Percentiles rank a stretch among this genome's conserved stretches.
These are phyloP conservation scores for Fusarium cicatricum DNA, from an alignment of 2,329 filamentous ascomycete species.

Conservation along the genomic window DNA sequence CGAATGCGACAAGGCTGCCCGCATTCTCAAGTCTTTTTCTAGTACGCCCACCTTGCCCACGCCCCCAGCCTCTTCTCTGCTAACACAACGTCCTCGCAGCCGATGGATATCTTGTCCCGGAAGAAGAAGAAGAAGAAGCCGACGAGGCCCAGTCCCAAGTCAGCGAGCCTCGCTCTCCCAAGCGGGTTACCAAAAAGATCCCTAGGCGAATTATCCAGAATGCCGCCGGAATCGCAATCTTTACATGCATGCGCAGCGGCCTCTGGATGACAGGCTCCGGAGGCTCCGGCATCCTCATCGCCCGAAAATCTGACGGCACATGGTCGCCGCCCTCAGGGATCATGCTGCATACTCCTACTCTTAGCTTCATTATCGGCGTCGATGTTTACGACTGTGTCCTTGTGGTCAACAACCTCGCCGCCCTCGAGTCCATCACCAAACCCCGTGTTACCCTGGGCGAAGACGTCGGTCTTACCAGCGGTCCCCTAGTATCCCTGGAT, in stretches of 20 bases:
- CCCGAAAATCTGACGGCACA: constrained; percentile 81
- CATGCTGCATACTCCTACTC: constrained; percentile 85
- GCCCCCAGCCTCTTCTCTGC: constrained; percentile 15
- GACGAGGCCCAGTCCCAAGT: constrained; percentile 42
- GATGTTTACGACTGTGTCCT: constrained; percentile 97
- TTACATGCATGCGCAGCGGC: constrained; percentile 94
- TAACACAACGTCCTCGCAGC: constrained; percentile 47
- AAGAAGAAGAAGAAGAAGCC: constrained; percentile 49
- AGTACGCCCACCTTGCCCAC: constrained; percentile 56
- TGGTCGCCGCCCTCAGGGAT: constrained; percentile 95
- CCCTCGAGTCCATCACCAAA: constrained; percentile 84
- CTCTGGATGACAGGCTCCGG: constrained; percentile 92
- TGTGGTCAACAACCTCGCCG: constrained; percentile 87
- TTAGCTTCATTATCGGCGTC: constrained; percentile 90
- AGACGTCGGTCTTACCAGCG: constrained; percentile 79
- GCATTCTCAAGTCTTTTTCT: constrained; percentile 91
- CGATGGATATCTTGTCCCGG: constrained; percentile 63
- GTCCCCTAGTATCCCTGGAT: constrained; percentile 71
- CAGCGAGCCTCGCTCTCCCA: constrained; percentile 57
- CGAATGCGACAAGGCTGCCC: constrained; percentile 90
- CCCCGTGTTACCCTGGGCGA: constrained; percentile 82
- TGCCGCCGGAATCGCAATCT: constrained; percentile 89
- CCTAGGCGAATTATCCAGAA: constrained; percentile 85
- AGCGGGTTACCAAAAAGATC: constrained; percentile 77
- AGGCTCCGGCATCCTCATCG: constrained; percentile 87